A percentile compares a stretch with the other conserved stretches of the same genome.
These are phyloP conservation scores for Melastoma candidum DNA, from an alignment of 441 rosid species.

Conservation along the genomic window DNA sequence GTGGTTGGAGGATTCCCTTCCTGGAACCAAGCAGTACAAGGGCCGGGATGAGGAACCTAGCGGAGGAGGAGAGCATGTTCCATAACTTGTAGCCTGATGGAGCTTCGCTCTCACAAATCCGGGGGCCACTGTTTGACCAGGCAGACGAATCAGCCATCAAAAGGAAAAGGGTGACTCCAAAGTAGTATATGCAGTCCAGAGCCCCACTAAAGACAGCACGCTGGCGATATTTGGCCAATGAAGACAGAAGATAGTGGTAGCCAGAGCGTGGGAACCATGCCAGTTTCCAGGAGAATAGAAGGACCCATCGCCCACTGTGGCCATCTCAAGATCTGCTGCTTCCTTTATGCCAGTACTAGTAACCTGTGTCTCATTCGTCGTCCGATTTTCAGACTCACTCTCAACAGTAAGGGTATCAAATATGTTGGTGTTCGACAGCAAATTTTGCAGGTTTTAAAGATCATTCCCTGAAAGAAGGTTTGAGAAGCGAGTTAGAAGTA, in stretches of 20 bases:
- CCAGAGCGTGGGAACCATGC: conserved; percentile 92
- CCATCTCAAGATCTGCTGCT: conserved; percentile 51
- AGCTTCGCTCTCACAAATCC: conserved; percentile 43
- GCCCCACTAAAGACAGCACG: conserved; percentile 74
- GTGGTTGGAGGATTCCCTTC: conserved; percentile 63
- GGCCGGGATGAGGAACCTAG: conserved; percentile 54
- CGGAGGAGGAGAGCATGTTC: conserved; percentile 52
- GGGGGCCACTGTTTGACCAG: conserved; percentile 27
- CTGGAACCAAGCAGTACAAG: conserved; percentile 46
- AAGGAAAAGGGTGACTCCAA: conserved; percentile 72
- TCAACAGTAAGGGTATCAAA: conserved; percentile 38
- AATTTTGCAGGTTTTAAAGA: too few relatives aligned
- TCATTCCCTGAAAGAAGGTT: too few relatives aligned
- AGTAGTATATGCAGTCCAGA: conserved; percentile 71
- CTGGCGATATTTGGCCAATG: conserved; percentile 72
- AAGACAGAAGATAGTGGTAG: conserved; percentile 74
- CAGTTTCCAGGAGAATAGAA: conserved; percentile 61
- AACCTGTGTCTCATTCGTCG: conserved; percentile 17
- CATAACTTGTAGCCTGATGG: conserved; percentile 77
- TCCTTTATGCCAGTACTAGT: conserved; percentile 17
- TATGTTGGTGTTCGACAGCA: conserved; percentile 13
- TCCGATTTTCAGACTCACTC: conserved; percentile 23
- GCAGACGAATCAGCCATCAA: conserved; percentile 87
- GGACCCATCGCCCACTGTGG: conserved; percentile 88
- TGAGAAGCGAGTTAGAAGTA: too few relatives aligned